These are phyloP conservation scores for Epichloe sibirici DNA, from an alignment of 2,329 filamentous ascomycete genomes.

Conservation along the genomic window DNA sequence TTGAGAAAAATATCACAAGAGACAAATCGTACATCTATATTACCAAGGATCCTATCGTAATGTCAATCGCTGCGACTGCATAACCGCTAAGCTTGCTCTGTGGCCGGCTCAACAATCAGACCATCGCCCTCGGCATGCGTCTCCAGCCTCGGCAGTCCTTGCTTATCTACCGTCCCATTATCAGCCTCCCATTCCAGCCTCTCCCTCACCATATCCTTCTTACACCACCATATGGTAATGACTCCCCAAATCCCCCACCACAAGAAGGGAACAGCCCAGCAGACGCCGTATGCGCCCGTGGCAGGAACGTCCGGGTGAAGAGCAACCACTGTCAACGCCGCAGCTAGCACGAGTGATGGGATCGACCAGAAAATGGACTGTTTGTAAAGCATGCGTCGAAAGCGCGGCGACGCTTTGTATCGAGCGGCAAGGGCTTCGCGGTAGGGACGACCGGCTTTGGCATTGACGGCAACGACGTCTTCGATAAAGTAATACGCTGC, in stretches of 20 bases:
- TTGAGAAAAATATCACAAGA: too few relatives aligned
- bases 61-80: background rate
- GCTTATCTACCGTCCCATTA: background rate
- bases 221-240: constrained; percentile 25
- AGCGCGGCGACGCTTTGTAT: constrained; percentile 29
- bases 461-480: constrained; percentile 56
- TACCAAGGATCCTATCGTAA: background rate
- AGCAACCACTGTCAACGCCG: constrained; percentile 24
- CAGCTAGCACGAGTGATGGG: constrained; percentile 24
- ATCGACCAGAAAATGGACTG: constrained; percentile 31
- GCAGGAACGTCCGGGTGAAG: constrained; percentile 23
- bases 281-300: constrained; percentile 24
- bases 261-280: constrained; percentile 28
- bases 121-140: background rate
- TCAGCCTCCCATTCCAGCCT: constrained; percentile 24
- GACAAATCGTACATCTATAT: too few relatives aligned
- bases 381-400: constrained; percentile 27
- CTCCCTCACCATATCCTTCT: constrained; percentile 24
- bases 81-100: background rate
- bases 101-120: background rate
- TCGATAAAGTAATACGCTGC: constrained; percentile 54
- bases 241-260: constrained; percentile 23
- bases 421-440: constrained; percentile 29
- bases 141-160: background rate
- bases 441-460: constrained; percentile 36